Percentiles rank a stretch among this genome's conserved stretches.
phyloP scores from a whole-genome alignment of 2,329 filamentous ascomycete genomes.

The Tolypocladium sp. region DNA sequence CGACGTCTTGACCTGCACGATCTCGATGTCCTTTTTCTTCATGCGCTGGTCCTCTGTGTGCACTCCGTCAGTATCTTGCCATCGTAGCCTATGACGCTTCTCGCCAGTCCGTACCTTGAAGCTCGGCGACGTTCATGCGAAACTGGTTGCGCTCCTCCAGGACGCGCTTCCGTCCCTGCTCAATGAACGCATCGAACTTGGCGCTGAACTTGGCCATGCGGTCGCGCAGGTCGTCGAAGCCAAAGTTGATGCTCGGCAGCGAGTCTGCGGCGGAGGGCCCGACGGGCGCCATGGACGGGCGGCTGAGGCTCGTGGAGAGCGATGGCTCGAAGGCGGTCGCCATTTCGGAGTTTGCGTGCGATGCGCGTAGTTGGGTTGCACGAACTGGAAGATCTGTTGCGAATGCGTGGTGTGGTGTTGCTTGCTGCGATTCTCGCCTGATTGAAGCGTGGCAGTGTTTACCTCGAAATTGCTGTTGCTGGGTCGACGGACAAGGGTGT shows the following conservation, averaged over 20 bases:
- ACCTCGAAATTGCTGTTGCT: slow-evolving; percentile 9
- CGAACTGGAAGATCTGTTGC: not conserved
- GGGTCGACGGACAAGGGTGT: slow-evolving; percentile 9
- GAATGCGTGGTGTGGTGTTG: not conserved
- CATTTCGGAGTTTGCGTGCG: slow-evolving; percentile 27
- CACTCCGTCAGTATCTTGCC: not conserved
- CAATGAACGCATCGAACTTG: slow-evolving; percentile 89
- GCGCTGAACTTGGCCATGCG: slow-evolving; percentile 90
- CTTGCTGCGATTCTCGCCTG: not conserved
- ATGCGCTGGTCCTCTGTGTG: slow-evolving; percentile 83
- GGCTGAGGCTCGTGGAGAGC: slow-evolving; percentile 52
- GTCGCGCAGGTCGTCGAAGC: slow-evolving; percentile 89
- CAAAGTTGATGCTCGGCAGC: slow-evolving; percentile 86
- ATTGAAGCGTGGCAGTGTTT: slow-evolving; percentile 2
- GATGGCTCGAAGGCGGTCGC: slow-evolving; percentile 59
- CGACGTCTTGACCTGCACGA: slow-evolving; percentile 61
- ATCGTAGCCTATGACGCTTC: too few relatives aligned
- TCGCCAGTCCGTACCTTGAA: slow-evolving; percentile 57
- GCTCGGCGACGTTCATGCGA: slow-evolving; percentile 77
- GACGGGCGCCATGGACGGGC: slow-evolving; percentile 47
- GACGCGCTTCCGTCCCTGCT: slow-evolving; percentile 79
- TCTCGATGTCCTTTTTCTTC: slow-evolving; percentile 81
- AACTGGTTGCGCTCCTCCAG: slow-evolving; percentile 93
- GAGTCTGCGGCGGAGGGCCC: slow-evolving; percentile 64
- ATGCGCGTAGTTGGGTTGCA: not conserved